Evolutionary conservation across 2,329 filamentous ascomycete genomes (phyloP).

Genomic region (Colletotrichum sp.): DNA sequence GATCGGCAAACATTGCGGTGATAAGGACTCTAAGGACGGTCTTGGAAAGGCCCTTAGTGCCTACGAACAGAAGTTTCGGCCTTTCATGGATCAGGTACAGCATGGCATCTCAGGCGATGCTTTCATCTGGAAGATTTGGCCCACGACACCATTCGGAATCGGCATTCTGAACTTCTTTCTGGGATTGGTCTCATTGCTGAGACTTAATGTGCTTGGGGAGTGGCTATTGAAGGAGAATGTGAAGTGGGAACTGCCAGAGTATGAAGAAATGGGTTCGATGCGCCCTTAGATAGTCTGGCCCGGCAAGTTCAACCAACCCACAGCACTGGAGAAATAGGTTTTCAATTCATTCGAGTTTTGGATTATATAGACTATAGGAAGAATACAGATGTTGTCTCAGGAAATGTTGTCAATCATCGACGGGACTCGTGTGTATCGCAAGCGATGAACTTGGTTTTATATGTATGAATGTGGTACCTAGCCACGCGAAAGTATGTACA

Average conservation of each 20-base stretch:
- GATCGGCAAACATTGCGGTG: conserved; percentile 34
- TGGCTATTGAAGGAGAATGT: background rate
- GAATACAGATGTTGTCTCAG: background rate
- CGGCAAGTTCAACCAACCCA: background rate
- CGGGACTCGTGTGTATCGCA: background rate
- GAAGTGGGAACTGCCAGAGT: background rate
- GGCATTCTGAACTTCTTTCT: background rate
- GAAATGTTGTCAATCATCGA: background rate
- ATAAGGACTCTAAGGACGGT: conserved; percentile 19
- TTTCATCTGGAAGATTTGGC: conserved; percentile 1
- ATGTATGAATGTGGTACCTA: background rate
- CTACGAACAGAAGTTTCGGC: conserved; percentile 49
- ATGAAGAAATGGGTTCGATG: background rate
- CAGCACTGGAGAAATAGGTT: fast-evolving
- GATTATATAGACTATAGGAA: background rate
- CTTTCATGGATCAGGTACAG: conserved; percentile 49
- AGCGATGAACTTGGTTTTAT: background rate
- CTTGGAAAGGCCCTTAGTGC: conserved; percentile 33
- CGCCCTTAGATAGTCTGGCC: background rate
- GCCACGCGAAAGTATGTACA: background rate
- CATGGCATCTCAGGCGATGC: conserved; percentile 15
- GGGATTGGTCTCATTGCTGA: conserved; percentile 3
- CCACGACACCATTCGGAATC: conserved; percentile 2
- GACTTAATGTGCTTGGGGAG: conserved; percentile 1
- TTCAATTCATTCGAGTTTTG: background rate